phyloP scores from a whole-genome alignment of 306 rosid species.

The Medicago lupulina region DNA sequence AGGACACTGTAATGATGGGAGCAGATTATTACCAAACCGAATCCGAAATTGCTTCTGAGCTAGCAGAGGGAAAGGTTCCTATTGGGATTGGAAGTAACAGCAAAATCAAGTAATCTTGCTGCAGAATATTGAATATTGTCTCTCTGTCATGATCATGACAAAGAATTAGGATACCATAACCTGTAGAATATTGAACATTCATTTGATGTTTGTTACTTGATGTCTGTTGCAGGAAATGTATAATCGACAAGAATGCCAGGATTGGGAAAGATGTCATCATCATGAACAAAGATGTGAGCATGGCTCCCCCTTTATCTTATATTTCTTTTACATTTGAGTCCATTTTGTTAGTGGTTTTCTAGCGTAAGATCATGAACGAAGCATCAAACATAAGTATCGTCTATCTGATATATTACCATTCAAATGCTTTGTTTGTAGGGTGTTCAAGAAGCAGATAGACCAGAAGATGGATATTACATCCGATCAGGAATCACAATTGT shows the following conservation, averaged over 20 bases:
- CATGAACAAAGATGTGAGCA: slow-evolving; percentile 82
- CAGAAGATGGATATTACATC: slow-evolving; percentile 81
- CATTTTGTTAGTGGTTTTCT: slow-evolving; percentile 4
- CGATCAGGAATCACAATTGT: slow-evolving; percentile 79
- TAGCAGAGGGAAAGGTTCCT: slow-evolving; percentile 84
- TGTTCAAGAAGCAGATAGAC: slow-evolving; percentile 81
- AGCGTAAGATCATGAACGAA: neutral
- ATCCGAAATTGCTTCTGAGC: slow-evolving; percentile 78
- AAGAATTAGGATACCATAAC: too few relatives aligned
- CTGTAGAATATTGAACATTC: slow-evolving; percentile 1
- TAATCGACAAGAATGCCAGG: slow-evolving; percentile 90
- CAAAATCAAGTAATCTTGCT: slow-evolving; percentile 67
- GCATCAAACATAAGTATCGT: slow-evolving; percentile 21
- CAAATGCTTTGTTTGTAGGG: slow-evolving; percentile 54
- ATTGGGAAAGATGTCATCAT: slow-evolving; percentile 79
- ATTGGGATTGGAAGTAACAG: slow-evolving; percentile 83
- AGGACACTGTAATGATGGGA: slow-evolving; percentile 96
- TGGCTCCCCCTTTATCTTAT: slow-evolving; percentile 28
- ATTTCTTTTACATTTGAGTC: slow-evolving; percentile 21
- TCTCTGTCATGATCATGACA: too few relatives aligned
- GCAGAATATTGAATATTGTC: too few relatives aligned
- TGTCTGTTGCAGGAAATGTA: slow-evolving; percentile 70
- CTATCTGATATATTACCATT: slow-evolving; percentile 21
- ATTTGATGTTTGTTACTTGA: slow-evolving; percentile 35
- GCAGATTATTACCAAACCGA: slow-evolving; percentile 95